Evolutionary conservation across 2,329 filamentous ascomycete genomes (phyloP).

Genomic region (Trichoderma brevicompactum): DNA sequence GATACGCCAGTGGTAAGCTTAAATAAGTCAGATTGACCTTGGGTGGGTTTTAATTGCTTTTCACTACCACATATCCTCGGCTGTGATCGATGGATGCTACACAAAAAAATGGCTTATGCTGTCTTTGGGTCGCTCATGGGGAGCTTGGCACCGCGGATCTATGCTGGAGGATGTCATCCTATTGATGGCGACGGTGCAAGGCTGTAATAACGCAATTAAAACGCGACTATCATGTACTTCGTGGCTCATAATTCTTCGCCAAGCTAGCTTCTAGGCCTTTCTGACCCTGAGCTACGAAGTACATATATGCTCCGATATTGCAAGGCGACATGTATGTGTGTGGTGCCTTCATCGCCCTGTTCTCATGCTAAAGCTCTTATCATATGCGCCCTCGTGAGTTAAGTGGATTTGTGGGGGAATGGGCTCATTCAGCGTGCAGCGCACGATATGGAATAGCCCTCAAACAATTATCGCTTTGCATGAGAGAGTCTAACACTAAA

Average conservation of each 20-base stretch:
- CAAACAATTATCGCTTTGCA: not conserved
- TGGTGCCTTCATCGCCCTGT: not conserved
- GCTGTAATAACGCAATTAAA: slow-evolving; percentile 26
- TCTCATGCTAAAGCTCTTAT: not conserved
- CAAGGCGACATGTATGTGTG: not conserved
- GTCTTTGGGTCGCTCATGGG: not conserved
- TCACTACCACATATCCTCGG: not conserved
- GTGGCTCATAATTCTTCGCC: not conserved
- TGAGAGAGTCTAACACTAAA: not conserved
- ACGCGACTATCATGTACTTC: not conserved
- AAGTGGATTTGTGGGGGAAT: not conserved
- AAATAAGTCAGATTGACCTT: not conserved
- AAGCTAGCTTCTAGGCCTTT: not conserved
- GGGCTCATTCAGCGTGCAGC: slow-evolving; percentile 2
- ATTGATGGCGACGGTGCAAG: slow-evolving; percentile 28
- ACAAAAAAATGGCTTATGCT: not conserved
- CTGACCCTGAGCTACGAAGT: not conserved
- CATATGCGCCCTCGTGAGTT: not conserved
- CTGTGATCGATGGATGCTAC: not conserved
- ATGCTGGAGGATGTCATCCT: slow-evolving; percentile 2
- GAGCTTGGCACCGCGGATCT: not conserved
- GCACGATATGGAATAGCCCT: not conserved
- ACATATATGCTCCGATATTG: not conserved
- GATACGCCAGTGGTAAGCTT: not conserved
- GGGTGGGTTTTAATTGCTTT: not conserved